phyloP scores from a whole-genome alignment of 352 stramenopile species.

The Globisporangium emineosum region DNA sequence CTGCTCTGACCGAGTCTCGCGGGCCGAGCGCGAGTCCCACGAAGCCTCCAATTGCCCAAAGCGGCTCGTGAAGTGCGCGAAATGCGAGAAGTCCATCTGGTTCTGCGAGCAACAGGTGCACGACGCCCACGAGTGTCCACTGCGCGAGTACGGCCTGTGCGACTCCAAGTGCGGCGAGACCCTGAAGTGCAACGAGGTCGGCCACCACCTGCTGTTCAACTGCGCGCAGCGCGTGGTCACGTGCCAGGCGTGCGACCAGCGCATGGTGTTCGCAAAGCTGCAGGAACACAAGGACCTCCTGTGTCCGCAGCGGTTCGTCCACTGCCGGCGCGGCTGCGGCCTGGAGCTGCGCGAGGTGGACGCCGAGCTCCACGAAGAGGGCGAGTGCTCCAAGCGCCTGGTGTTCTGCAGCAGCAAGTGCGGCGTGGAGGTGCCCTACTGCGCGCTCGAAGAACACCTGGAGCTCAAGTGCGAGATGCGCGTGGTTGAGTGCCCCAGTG shows the following conservation, averaged over 20 bases:
- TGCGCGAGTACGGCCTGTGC: conserved; percentile 49
- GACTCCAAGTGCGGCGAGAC: conserved; percentile 38
- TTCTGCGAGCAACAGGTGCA: conserved; percentile 44
- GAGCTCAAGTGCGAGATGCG: conserved; percentile 51
- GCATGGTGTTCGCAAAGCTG: conserved; percentile 32
- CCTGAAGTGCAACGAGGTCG: conserved; percentile 49
- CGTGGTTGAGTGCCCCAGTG: conserved; percentile 52
- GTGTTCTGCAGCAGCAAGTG: conserved; percentile 58
- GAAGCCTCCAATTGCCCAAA: conserved; percentile 54
- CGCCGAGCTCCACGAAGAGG: conserved; percentile 36
- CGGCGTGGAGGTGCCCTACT: conserved; percentile 33
- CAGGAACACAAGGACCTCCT: conserved; percentile 40
- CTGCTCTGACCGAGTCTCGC: conserved; percentile 29
- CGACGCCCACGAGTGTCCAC: conserved; percentile 39
- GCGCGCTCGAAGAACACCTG: conserved; percentile 38
- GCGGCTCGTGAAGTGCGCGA: conserved; percentile 47
- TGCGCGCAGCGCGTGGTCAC: conserved; percentile 44
- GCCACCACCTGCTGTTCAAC: conserved; percentile 53
- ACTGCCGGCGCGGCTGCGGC: conserved; percentile 58
- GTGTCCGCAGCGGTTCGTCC: conserved; percentile 48
- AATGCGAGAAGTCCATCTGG: conserved; percentile 48
- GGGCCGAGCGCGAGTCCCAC: conserved; percentile 25
- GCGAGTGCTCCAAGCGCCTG: conserved; percentile 40
- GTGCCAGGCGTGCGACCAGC: conserved; percentile 48
- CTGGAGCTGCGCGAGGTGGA: conserved; percentile 37